Base-by-base conservation (phyloP, 2,329 filamentous ascomycete species). In the Pseudogymnoascus sp. region DNA sequence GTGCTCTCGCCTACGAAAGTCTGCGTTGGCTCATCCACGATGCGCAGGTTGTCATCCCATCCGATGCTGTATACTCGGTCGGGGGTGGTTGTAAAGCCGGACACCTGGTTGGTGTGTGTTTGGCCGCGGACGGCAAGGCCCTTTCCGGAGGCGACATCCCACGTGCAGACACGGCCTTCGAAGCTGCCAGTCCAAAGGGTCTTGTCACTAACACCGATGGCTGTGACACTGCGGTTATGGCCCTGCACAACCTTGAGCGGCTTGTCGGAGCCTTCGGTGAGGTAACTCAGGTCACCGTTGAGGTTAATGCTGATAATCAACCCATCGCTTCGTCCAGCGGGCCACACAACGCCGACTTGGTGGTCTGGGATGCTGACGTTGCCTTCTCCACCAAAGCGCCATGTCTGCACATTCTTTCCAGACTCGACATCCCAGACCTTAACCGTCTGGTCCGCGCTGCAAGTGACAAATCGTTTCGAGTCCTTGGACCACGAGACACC, bases 281-380 rank as follows among this genome's bases (percentile, higher is more conserved):
- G 82, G 75, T 99, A 99, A 74, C 90, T 96, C 65, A 99, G 84
- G 73, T 97, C 90, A 24, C 95, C 95, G 61, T 87, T 86, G 19
- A 97, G 82, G 69, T 91, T 95, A 68, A 97, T 79, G 74, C 91
- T 96, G 74, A 99, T 93, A 67, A 99, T 86, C 65, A 97, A 80
- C 31, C 89, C 91, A 73, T 99, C 95, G 62, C 80, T 89, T 67
- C 93, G 84, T 59, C 89, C 90, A 56, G 86, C 82, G 1, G 93
- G 91, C 86, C 92, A 96, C 8, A 95, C 91, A 5, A 99, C 91
- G 61, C 95, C 95, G 33, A 97, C 91, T 74, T 99, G 95, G 75
- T 99, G 95, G 73, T 97, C 84, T 3, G 82, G 82, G 38, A 97
- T 80, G 72, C 85, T 91, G 65, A 87, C 82, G 50, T 78, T 79